Conservation (phyloP, 768 basidiomycete species). For the Artomyces pyxidatus region DNA sequence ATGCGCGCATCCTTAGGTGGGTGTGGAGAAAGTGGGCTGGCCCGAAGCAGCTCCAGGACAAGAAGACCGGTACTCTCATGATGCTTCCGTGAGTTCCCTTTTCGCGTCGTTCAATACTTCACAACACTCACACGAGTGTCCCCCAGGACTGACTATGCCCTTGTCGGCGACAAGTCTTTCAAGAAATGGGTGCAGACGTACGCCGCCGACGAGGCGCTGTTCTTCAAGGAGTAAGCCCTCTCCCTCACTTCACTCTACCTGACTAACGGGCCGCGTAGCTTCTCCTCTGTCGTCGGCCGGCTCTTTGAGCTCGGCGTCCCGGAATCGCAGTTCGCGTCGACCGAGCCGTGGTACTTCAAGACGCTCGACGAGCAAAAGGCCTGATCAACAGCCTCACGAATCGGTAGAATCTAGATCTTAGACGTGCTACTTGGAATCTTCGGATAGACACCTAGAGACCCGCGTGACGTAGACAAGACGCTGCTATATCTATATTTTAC, state of each 20-base stretch:
- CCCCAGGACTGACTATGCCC: conserved; percentile 74
- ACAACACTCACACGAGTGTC: neutral
- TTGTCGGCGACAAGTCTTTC: conserved; percentile 87
- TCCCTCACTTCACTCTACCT: neutral
- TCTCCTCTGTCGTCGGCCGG: conserved; percentile 66
- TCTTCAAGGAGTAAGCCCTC: conserved; percentile 83
- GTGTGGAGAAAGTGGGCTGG: conserved; percentile 95
- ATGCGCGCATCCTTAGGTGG: conserved; percentile 38
- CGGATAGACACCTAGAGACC: too few species aligned
- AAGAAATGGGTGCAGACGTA: conserved; percentile 84
- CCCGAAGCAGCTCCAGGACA: conserved; percentile 91
- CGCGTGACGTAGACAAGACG: too few species aligned
- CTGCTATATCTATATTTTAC: too few species aligned
- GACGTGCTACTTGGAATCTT: too few species aligned
- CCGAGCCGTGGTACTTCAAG: conserved; percentile 74
- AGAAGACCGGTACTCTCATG: conserved; percentile 83
- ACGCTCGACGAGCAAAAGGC: conserved; percentile 31
- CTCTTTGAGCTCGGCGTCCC: conserved; percentile 96
- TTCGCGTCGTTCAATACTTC: neutral
- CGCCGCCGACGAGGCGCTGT: conserved; percentile 75
- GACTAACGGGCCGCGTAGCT: conserved; percentile 38
- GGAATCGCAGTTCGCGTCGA: conserved; percentile 56
- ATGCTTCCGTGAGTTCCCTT: conserved; percentile 75
- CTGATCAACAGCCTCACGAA: too few species aligned
- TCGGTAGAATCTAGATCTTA: too few species aligned